Evolutionary conservation across 169 alveolate genomes (phyloP).

Genomic region (Plasmodium berghei): DNA sequence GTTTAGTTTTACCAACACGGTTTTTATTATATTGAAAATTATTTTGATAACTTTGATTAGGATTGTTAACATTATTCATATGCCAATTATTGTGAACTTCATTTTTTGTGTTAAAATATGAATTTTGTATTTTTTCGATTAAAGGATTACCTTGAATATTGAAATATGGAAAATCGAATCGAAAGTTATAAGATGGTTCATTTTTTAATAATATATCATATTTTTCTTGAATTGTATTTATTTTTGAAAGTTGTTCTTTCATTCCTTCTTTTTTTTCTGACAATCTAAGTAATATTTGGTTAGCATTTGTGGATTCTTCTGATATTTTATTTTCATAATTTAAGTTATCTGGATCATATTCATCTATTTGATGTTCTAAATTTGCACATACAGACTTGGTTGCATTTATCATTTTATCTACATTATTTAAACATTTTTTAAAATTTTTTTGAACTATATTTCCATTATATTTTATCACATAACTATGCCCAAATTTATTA

Average conservation of each 20-base stretch:
- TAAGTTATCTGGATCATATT: conserved; percentile 10
- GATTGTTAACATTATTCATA: background rate
- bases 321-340: background rate
- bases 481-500: conserved; percentile 63
- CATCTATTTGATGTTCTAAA: conserved; percentile 29
- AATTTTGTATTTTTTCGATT: conserved; percentile 17
- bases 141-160: conserved; percentile 18
- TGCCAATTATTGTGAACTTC: background rate
- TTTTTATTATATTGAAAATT: background rate
- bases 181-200: conserved; percentile 13
- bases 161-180: conserved; percentile 28
- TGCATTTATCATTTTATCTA: conserved; percentile 26
- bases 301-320: conserved; percentile 39
- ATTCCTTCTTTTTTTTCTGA: conserved; percentile 41
- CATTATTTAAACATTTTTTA: conserved; percentile 18
- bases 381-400: conserved; percentile 22
- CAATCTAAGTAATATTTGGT: conserved; percentile 66
- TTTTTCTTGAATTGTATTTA: conserved; percentile 48
- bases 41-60: background rate
- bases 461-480: conserved; percentile 60
- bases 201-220: conserved; percentile 31
- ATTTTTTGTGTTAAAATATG: background rate
- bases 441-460: conserved; percentile 41
- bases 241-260: conserved; percentile 16
- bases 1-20: background rate